Evolutionary conservation across 208 protist genomes (phyloP), one percentile per base, ranked within the genome.

Genomic region (Novymonas esmeraldas): DNA sequence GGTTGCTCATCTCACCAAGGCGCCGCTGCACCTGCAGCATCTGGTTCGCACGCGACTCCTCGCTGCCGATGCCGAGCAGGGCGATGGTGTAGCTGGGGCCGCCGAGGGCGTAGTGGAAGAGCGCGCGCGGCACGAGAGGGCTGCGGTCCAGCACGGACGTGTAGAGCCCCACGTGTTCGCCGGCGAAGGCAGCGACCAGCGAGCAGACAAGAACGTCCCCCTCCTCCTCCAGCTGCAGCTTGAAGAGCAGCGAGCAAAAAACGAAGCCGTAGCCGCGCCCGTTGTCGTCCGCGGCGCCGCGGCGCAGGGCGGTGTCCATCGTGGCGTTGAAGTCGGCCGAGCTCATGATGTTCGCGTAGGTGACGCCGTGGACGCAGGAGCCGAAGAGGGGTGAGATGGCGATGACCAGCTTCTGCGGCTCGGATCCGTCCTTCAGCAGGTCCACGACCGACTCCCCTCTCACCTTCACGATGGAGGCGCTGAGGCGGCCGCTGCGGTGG

Each of bases 61-160:
- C 75, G 52, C 79, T 73, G 66, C 82, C 74, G 50, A 94, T 85
- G 65, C 88, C 78, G 42, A 94, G 79, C 44, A 94, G 58, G 2
- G 88, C 85, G 24, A 94, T 71, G 2, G 88, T 94, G 67, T 79
- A 94, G 73, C 88, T 91, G n/a, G 88, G 88, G 11, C 88, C 88
- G 44, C 88, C 84, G 16, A 94, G 75, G 9, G 88, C 88, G 70
- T 94, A 92, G 77, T 94, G 88, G 55, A 86, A 92, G 28, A 94
- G 60, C 6, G 88, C 83, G 13, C 79, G 84, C 41, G 88, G 85
- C 55, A 91, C 79, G 14, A 88, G 79, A 14, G 78, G 81, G 64
- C 76, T 90, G 26, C 76, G 59, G 33, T 92, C 85, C 13, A 94
- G 76, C 13, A 92, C 85, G 41, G 80, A 69, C 0, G 59, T 78